Evolutionary conservation across 805 yeast genomes (phyloP), one percentile per base, ranked within the genome.

Genomic region (Candida cerambycidarum): DNA sequence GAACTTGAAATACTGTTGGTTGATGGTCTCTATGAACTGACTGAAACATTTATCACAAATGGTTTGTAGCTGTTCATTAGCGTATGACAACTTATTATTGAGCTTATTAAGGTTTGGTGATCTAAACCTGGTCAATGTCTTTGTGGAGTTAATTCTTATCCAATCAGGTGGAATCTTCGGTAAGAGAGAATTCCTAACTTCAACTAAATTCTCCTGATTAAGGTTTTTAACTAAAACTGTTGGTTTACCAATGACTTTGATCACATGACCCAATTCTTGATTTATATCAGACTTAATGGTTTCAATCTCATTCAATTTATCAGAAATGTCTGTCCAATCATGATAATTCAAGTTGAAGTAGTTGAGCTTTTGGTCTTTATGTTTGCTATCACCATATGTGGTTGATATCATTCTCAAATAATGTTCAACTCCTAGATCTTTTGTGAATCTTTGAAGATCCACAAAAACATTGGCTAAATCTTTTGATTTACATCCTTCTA

Each of bases 191-290:
- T 82, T 81, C 33, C 88, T 67, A 0, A 92, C 82, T 54, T 90
- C 97, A 16, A 93, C 73, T 37, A 90, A 65, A 55, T 83, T 85
- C 2, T 88, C 83, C 15, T 83, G 85, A 40, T 80, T 82, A 39
- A 76, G 72, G 42, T 77, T 80, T 11, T 81, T 73, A 19, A 71
- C 67, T 15, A 73, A 65, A 41, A 85, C 56, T 30, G 75, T 67
- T 0, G 90, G 85, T 21, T 87, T 67, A 21, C 73, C 75, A 21
- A 87, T 59, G 0, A 71, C 37, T 1, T 45, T 55, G 2, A 85
- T 68, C 0, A 53, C 50, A 2, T 51, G 46, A n/a, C n/a, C n/a
- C n/a, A 90, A 62, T 48, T 85, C 90, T 0, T 61, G 64, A 0
- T 74, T 61, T 3, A 93, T 61, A 12, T 70, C 65, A 0, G 48